Evolutionary conservation across 2,329 filamentous ascomycete genomes (phyloP), one percentile per base, ranked within the genome.

Genomic region (Cytospora paraplurivora): DNA sequence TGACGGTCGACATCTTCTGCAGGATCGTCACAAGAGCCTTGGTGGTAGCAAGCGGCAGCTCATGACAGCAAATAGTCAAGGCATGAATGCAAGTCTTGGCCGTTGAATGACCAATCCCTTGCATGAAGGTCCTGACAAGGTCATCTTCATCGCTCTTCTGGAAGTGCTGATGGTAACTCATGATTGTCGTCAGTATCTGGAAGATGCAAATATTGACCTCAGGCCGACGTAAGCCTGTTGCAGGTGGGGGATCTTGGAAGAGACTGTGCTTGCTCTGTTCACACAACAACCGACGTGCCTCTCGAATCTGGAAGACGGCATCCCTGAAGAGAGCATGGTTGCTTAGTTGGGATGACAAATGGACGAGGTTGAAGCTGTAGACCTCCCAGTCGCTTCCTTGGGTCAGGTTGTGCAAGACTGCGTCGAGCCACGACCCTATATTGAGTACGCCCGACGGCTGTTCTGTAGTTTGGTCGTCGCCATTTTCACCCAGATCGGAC

Each of bases 31-130:
- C 90, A 65, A 98, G 82, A 21, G 88, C 89, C 73, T 94, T 96
- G 72, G 90, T 92, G 58, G 93, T 91, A 13, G 94, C 94, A 19
- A 90, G 83, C 3, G 95, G 93, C 33, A 97, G 85, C 75, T 99
- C 95, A 71, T 97, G 93, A 74, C 93, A 97, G 78, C 94, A 98
- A 65, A 99, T 90, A 0, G 93, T 93, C 21, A 99, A 80, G 0
- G 94, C 94, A 74, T 99, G 94, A 59, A 99, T 97, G 76, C 95
- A 99, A 66, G 88, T 91, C 71, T 93, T 95, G 21, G 93, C 92
- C 61, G 92, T 96, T 67, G 90, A 86, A 71, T 97, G 93, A 85
- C 89, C 87, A 64, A 98, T 91, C 1, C 94, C 94, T 62, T 90
- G 85, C 68, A 96, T 87, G 72, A 99, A 97, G 0, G 91, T 87